Evolutionary conservation across 1,284 basidiomycete species (phyloP).

Genomic region (Pseudozyma pruni): DNA sequence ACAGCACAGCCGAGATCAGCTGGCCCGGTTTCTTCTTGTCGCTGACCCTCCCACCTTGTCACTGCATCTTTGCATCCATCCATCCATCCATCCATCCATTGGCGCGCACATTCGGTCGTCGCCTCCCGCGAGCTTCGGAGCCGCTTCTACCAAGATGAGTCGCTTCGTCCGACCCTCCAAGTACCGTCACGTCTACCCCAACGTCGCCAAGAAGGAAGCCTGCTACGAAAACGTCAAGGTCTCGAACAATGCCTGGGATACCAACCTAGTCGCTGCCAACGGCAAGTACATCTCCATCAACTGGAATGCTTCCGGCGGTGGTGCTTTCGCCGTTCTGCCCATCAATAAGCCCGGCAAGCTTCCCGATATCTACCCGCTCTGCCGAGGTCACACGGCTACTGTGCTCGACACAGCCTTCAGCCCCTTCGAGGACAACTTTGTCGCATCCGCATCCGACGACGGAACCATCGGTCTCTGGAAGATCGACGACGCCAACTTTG

Average conservation of each 20-base stretch:
- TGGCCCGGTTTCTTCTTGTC: background rate
- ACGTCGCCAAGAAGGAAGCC: constrained; percentile 67
- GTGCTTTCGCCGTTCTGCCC: constrained; percentile 92
- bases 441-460: constrained; percentile 91
- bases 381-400: constrained; percentile 81
- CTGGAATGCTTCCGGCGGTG: constrained; percentile 93
- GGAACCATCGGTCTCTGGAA: constrained; percentile 92
- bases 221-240: constrained; percentile 86
- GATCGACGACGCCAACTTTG: constrained; percentile 77
- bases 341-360: constrained; percentile 74
- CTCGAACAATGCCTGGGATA: constrained; percentile 81
- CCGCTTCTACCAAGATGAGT: constrained; percentile 49
- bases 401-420: constrained; percentile 98
- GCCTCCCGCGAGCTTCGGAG: background rate
- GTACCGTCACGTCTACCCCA: constrained; percentile 85
- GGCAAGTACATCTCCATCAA: constrained; percentile 82
- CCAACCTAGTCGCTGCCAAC: constrained; percentile 86
- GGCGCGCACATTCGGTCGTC: background rate
- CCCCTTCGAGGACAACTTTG: constrained; percentile 88
- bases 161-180: constrained; percentile 75
- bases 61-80: too few relatives aligned
- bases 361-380: constrained; percentile 90
- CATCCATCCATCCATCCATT: constrained; percentile 1
- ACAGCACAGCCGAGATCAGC: constrained; percentile 21
- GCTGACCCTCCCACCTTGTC: background rate